Evolutionary conservation across 2,329 filamentous ascomycete species (phyloP).

Genomic region (Ceratocystis ficicola): DNA sequence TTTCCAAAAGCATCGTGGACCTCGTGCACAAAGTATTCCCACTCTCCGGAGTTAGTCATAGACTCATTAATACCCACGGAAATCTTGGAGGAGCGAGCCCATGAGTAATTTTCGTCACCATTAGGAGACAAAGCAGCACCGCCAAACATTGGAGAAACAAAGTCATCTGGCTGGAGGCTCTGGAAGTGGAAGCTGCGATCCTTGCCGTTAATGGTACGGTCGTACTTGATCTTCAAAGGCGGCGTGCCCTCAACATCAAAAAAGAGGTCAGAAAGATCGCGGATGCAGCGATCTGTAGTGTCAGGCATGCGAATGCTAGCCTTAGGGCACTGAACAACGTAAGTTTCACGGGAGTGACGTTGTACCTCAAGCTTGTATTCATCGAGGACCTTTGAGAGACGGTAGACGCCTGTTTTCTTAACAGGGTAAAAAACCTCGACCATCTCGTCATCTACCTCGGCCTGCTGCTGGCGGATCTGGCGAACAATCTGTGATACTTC

Average conservation of each 20-base stretch:
- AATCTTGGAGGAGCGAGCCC: constrained; percentile 66
- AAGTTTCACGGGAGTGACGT: constrained; percentile 59
- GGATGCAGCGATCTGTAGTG: constrained; percentile 59
- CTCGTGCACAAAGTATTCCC: constrained; percentile 84
- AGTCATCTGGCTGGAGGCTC: constrained; percentile 81
- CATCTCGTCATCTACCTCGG: constrained; percentile 47
- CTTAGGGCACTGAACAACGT: constrained; percentile 75
- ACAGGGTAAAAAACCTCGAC: constrained; percentile 60
- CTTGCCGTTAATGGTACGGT: constrained; percentile 70
- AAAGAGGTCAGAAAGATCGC: constrained; percentile 74
- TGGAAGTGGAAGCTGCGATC: constrained; percentile 82
- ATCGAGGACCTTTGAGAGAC: constrained; percentile 73
- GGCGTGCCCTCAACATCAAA: constrained; percentile 80
- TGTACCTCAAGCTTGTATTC: constrained; percentile 90
- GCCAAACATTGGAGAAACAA: constrained; percentile 62
- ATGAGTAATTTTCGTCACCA: constrained; percentile 50
- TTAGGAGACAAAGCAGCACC: constrained; percentile 49
- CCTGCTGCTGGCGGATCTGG: constrained; percentile 51
- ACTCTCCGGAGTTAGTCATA: constrained; percentile 63
- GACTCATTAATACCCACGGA: constrained; percentile 82
- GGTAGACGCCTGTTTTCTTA: constrained; percentile 80
- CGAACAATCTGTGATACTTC: constrained; percentile 66
- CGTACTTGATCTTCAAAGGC: constrained; percentile 85
- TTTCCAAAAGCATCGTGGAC: constrained; percentile 88
- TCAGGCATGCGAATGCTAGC: constrained; percentile 57